Percentiles rank a stretch among this genome's conserved stretches.
Conservation (phyloP, 1,284 basidiomycete species). For the Gastroboletus turbinatus region DNA sequence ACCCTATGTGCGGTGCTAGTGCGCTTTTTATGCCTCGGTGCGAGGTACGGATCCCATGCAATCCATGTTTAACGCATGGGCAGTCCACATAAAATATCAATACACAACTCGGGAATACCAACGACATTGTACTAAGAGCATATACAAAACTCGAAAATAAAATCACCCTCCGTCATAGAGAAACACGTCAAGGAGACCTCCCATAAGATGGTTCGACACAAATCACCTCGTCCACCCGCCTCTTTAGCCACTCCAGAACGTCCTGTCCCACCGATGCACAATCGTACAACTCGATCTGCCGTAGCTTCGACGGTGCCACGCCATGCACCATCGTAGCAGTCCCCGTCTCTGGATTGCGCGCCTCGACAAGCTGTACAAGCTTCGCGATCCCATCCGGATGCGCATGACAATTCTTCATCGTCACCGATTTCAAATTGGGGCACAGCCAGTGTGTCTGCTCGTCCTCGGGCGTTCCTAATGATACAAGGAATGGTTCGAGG, state of each 20-base stretch:
- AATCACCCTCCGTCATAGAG: background rate
- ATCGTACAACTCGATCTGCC: slow-evolving; percentile 60
- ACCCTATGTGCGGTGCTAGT: slow-evolving; percentile 11
- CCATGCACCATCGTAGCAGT: slow-evolving; percentile 34
- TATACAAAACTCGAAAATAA: slow-evolving; percentile 1
- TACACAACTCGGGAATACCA: slow-evolving; percentile 19
- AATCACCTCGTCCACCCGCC: slow-evolving; percentile 55
- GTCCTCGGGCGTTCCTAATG: slow-evolving; percentile 59
- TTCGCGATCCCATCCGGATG: slow-evolving; percentile 61
- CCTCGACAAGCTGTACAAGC: slow-evolving; percentile 66
- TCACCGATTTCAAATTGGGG: slow-evolving; percentile 54
- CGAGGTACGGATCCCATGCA: background rate
- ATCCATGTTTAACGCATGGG: background rate
- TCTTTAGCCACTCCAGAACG: slow-evolving; percentile 62
- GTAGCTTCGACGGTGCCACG: slow-evolving; percentile 49
- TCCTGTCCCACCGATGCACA: slow-evolving; percentile 62
- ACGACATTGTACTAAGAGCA: slow-evolving; percentile 1
- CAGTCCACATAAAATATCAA: slow-evolving; percentile 21
- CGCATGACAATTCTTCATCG: slow-evolving; percentile 59
- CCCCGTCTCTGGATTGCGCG: slow-evolving; percentile 56
- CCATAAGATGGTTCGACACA: slow-evolving; percentile 51
- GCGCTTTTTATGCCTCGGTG: slow-evolving; percentile 5
- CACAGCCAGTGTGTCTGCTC: slow-evolving; percentile 58
- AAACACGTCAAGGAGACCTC: slow-evolving; percentile 21
- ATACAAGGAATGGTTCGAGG: slow-evolving; percentile 57